phyloP scores from a whole-genome alignment of 2,329 filamentous ascomycete genomes.

The Arthrobotrys sphaeroides region DNA sequence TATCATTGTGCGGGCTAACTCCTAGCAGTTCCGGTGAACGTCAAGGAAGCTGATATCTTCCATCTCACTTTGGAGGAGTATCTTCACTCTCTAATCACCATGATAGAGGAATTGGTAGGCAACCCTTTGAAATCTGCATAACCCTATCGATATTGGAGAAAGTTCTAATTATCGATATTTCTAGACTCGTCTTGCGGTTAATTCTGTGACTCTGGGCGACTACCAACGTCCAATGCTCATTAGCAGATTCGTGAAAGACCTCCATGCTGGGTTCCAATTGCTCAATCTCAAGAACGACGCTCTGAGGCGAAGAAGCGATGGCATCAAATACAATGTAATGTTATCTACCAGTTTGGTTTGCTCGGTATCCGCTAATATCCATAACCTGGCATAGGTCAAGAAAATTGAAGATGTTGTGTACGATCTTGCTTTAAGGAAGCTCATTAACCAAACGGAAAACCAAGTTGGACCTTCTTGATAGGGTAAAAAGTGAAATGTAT shows the following conservation, averaged over 20 bases:
- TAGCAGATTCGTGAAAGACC: constrained; percentile 89
- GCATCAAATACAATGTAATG: constrained; percentile 84
- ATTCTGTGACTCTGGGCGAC: constrained; percentile 91
- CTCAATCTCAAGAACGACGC: constrained; percentile 97
- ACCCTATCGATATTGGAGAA: background rate
- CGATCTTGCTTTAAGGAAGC: constrained; percentile 84
- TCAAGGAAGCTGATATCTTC: constrained; percentile 89
- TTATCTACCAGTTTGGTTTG: constrained; percentile 1
- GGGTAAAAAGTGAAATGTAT: background rate
- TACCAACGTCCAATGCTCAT: constrained; percentile 86
- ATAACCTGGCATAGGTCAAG: constrained; percentile 71
- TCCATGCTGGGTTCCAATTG: constrained; percentile 95
- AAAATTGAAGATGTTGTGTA: constrained; percentile 98
- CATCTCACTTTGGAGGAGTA: constrained; percentile 98
- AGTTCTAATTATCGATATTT: background rate
- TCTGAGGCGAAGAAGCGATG: constrained; percentile 85
- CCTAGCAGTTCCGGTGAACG: constrained; percentile 80
- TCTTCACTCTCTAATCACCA: constrained; percentile 82
- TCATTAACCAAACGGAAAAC: constrained; percentile 68
- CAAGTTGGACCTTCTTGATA: constrained; percentile 54
- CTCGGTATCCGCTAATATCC: background rate
- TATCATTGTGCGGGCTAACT: background rate
- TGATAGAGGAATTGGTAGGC: constrained; percentile 83
- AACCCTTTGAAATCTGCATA: background rate
- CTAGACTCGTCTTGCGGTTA: constrained; percentile 84